Percentiles rank a stretch among this genome's conserved stretches.
Conservation (phyloP, 495 filamentous ascomycete species). For the Annulohypoxylon maeteangense region DNA sequence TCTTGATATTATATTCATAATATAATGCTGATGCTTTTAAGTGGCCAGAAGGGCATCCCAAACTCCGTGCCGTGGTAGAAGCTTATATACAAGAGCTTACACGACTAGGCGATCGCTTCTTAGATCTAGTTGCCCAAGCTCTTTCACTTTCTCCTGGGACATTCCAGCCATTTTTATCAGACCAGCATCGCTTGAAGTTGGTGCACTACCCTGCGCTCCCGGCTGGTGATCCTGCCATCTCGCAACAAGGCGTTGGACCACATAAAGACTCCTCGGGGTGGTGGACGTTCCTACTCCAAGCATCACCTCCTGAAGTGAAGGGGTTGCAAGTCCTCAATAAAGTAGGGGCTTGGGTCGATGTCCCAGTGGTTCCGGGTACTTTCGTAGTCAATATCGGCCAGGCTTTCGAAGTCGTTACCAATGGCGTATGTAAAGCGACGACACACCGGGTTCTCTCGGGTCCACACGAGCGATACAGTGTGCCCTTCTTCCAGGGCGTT, state of each 20-base stretch:
- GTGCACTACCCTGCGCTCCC: conserved; percentile 58
- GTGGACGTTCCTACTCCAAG: conserved; percentile 66
- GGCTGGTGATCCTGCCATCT: conserved; percentile 7
- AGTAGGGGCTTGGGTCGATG: conserved; percentile 60
- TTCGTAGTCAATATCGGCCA: conserved; percentile 69
- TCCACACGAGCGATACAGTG: conserved; percentile 53
- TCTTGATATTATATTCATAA: neutral
- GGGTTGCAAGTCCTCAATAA: conserved; percentile 63
- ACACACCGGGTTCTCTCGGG: conserved; percentile 59
- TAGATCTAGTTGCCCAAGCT: conserved; percentile 63
- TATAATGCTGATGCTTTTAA: conserved; percentile 35
- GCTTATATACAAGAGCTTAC: conserved; percentile 62
- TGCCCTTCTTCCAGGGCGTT: conserved; percentile 61
- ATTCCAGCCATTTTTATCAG: conserved; percentile 62
- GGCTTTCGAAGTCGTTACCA: conserved; percentile 67
- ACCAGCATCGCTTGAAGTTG: conserved; percentile 66
- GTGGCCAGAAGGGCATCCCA: conserved; percentile 28
- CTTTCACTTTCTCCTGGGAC: conserved; percentile 51
- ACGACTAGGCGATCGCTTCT: conserved; percentile 58
- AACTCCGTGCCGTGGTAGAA: conserved; percentile 45
- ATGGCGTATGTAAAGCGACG: conserved; percentile 63
- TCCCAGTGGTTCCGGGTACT: conserved; percentile 59
- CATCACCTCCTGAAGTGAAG: conserved; percentile 54
- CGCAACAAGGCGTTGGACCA: conserved; percentile 62
- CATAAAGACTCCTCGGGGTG: conserved; percentile 68